Evolutionary conservation across 768 basidiomycete genomes (phyloP), one percentile per base, ranked within the genome.

Genomic region (Hericium alpestre): DNA sequence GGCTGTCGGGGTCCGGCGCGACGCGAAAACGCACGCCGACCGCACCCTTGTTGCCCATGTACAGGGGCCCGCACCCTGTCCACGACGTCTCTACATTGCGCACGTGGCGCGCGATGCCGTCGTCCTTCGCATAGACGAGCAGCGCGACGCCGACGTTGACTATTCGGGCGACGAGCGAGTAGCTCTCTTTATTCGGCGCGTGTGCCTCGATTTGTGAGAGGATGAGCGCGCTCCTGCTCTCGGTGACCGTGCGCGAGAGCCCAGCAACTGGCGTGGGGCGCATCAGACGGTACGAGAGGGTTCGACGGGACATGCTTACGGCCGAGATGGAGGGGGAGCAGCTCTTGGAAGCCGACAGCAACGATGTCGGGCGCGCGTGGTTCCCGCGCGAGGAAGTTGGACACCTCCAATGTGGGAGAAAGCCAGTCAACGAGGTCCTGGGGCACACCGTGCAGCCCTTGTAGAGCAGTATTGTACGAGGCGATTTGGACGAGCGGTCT

Each of bases 41-140:
- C 0, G 91, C 94, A 25, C 92, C 93, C 71, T 98, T 98, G 73
- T 99, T 96, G 6, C 90, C 91, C 89, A 96, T 89, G 62, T 80
- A 84, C 15, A 69, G 78, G 38, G 81, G 84, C 5, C 86, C 86
- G 66, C 68, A 81, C 7, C 89, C 86, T 0, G 84, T 88, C 83
- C 89, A 86, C 56, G 80, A 73, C 50, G 87, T 86, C 64, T 90
- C 76, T 38, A 89, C 80, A 63, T 89, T 80, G 58, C 74, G 71
- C 20, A 87, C 73, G 55, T 72, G 74, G 57, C 83, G 77, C 49
- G 79, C 83, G 53, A 88, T 61, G 18, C 80, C 73, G 32, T 81
- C 81, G 63, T 93, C 88, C 40, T 79, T 83, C 1, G 83, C 92
- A 69, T 93, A 97, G 4, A 97, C 84, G 52, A 96, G 77, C 54